phyloP scores from a whole-genome alignment of 75 land plant genomes.

The Sequoiadendron giganteum region DNA sequence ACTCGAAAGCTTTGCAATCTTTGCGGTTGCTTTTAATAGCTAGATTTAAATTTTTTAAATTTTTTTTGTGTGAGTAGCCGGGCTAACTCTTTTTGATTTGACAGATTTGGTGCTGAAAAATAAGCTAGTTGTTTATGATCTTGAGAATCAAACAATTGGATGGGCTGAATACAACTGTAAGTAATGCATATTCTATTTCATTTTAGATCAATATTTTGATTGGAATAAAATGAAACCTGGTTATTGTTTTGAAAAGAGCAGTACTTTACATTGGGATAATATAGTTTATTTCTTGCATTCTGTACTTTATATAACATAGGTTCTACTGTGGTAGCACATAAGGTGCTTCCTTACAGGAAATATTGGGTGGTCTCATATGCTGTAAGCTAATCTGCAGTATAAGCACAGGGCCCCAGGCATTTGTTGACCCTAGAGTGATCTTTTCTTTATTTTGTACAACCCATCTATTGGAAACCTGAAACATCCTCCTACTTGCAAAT shows the following conservation, averaged over 20 bases:
- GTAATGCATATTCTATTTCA: slow-evolving; percentile 19
- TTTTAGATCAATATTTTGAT: slow-evolving; percentile 3
- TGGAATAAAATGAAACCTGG: not conserved
- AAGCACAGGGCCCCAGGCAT: no score
- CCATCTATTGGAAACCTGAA: not conserved
- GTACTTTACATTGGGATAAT: not conserved
- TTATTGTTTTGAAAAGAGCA: not conserved
- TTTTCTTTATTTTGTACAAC: not conserved
- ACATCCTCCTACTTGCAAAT: not conserved
- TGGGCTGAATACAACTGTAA: slow-evolving; percentile 85
- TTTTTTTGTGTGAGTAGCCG: not conserved
- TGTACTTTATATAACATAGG: not conserved
- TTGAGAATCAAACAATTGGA: slow-evolving; percentile 67
- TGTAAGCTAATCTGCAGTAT: no score
- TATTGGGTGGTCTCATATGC: no score
- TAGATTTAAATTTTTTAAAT: not conserved
- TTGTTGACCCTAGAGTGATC: not conserved
- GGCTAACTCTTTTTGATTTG: slow-evolving; percentile 1
- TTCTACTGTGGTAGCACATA: no score
- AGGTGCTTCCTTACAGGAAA: no score
- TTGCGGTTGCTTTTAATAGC: not conserved
- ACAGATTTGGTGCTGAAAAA: slow-evolving; percentile 81
- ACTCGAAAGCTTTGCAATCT: not conserved
- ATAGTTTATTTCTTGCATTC: not conserved
- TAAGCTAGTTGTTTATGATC: slow-evolving; percentile 78